Base-by-base conservation (phyloP, 305 asterid genomes). In the Fraxinus latifolia region DNA sequence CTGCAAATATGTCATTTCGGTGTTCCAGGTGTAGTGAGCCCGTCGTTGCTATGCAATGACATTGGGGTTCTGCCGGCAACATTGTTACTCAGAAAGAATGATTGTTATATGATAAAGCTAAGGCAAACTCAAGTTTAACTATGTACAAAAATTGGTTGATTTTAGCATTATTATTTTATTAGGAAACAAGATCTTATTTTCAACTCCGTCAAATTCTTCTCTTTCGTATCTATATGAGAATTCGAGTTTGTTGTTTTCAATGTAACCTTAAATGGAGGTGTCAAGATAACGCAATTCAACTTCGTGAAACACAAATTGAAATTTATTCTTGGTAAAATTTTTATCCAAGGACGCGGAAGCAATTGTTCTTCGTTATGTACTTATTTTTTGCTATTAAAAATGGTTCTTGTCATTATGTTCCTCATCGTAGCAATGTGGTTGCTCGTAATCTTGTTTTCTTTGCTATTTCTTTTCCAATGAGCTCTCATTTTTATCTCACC, bases 1-100 rank as follows among this genome's bases (percentile, higher is more conserved):
- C 97, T 27, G 95, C 97, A 53, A 70, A 95, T 77, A 89, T 86
- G 86, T 84, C 99, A 3, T 95, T 91, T 74, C 91, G 94, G 86
- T 95, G 99, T 89, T 80, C 94, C 79, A 86, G 95, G 86, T 94
- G 99, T 67, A 90, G 77, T 50, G 98, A 95, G 87, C 92, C 92
- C 3, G 93, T 95, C 77, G 93, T 91, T 67, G 98, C 98, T 32
- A 91, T 93, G 98, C 98, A 93, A 83, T 90, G 95, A 58, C 85
- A 82, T 25, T 89, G 91, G 68, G 87, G 88, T 79, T 27, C 86
- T 17, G 80, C 23, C 74, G 65, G 77, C 84, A 85, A 76, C 17
- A 67, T 53, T 17, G 25, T 11, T 23, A 31, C 82, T 75, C 80
- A 55, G 72, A 82, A 53, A 82, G 87, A 87, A 77, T 88, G 80